Evolutionary conservation across 768 basidiomycete species (phyloP), one percentile per base, ranked within the genome.

Genomic region (Leucogyrophana mollusca): DNA sequence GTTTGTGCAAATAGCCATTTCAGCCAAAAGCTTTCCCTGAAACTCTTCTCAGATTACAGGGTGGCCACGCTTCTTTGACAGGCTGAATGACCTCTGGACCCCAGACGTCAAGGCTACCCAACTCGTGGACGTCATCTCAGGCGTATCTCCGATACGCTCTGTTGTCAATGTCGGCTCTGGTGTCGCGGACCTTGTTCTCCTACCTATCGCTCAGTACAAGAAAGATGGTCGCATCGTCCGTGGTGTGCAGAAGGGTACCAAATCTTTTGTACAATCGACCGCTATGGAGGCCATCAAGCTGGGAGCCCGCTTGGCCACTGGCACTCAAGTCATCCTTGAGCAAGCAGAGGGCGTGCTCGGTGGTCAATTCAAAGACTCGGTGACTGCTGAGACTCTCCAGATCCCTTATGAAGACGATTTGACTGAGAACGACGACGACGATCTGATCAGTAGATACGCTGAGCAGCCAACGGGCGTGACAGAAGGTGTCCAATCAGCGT

Each of bases 71-170:
- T 72, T 98, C 24, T 93, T 91, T 52, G 89, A 94, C 54, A 78
- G 90, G 35, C 71, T 99, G n/a, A 96, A 98, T 56, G 95, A 98
- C 58, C 72, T 98, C 20, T 99, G 96, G 96, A 97, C 96, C 1
- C 96, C 96, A 4, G 96, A 99, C 64, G 96, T 99, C 43, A 98
- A 97, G 65, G 94, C 96, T 10, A 97, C 96, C 8, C 96, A 99
- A 61, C 79, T 99, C 9, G 91, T 91, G 13, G 95, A 98, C 53
- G 90, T 99, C 40, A 90, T 99, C 43, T 94, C 94, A 18, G 96
- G 96, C 5, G 93, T 98, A 3, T 80, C 94, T 9, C 96, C 96
- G 1, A 94, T 99, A 51, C 87, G 94, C 14, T 97, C 94, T 0
- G 78, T 97, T 51, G 95, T 99, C 56, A 97, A 98, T 53, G 94